Evolutionary conservation across 2,329 filamentous ascomycete genomes (phyloP).

Genomic region (Neonectria punicea): DNA sequence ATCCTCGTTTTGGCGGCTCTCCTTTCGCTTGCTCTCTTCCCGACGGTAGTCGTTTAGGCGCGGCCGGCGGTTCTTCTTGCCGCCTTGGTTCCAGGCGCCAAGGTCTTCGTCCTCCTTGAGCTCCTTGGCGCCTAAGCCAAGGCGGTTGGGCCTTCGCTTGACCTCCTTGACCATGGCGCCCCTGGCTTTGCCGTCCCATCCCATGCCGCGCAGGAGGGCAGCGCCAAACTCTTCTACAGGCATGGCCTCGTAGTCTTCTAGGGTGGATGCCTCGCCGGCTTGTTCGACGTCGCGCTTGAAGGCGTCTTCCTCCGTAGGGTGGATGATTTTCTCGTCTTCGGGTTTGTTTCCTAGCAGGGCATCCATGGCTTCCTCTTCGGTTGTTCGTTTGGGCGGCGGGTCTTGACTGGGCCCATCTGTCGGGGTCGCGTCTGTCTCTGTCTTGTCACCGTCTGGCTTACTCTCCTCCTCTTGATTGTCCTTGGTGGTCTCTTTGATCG

Average conservation of each 20-base stretch:
- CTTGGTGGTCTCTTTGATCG: constrained; percentile 60
- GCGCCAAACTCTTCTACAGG: constrained; percentile 96
- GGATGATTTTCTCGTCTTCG: constrained; percentile 63
- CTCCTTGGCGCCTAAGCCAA: constrained; percentile 91
- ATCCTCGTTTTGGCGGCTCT: constrained; percentile 54
- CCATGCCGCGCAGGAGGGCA: constrained; percentile 90
- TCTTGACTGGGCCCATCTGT: constrained; percentile 18
- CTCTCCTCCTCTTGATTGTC: constrained; percentile 59
- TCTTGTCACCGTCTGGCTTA: constrained; percentile 16
- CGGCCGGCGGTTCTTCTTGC: constrained; percentile 58
- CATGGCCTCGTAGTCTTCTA: constrained; percentile 87
- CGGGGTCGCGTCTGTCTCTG: constrained; percentile 13
- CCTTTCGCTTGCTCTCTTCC: constrained; percentile 57
- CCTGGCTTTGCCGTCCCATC: constrained; percentile 80
- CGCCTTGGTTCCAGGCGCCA: constrained; percentile 81
- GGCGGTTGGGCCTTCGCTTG: constrained; percentile 79
- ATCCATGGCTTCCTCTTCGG: constrained; percentile 69
- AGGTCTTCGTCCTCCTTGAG: constrained; percentile 77
- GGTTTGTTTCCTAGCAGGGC: constrained; percentile 70
- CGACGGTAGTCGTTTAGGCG: constrained; percentile 62
- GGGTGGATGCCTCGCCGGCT: constrained; percentile 78
- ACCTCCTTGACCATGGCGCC: constrained; percentile 68
- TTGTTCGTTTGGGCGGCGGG: constrained; percentile 33
- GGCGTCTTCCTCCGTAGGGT: constrained; percentile 70
- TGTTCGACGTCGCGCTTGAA: constrained; percentile 76